A percentile compares a stretch with the other conserved stretches of the same genome.
Evolutionary conservation across 1,284 basidiomycete species (phyloP).

Genomic region (Boletus coffeatus): DNA sequence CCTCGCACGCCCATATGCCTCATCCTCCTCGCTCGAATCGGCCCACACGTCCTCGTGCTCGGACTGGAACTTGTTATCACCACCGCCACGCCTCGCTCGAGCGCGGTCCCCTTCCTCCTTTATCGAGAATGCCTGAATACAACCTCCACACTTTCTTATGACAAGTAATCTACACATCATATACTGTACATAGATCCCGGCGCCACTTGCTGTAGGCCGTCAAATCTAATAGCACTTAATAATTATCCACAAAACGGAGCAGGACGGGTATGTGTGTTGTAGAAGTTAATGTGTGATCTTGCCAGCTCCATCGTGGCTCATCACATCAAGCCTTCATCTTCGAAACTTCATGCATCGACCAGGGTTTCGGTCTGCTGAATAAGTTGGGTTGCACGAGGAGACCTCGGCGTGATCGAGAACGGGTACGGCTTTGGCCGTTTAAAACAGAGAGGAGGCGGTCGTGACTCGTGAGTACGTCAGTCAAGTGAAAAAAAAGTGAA

Average conservation of each 20-base stretch:
- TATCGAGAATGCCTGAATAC: too few species aligned
- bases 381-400: slow-evolving; percentile 9
- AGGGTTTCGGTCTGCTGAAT: slow-evolving; percentile 13
- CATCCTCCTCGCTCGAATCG: neutral
- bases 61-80: neutral
- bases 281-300: neutral
- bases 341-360: neutral
- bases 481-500: neutral
- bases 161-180: neutral
- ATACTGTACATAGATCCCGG: neutral
- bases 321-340: neutral
- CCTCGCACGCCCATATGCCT: neutral
- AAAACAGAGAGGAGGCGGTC: neutral
- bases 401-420: slow-evolving; percentile 29
- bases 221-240: neutral
- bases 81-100: neutral
- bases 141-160: too few species aligned
- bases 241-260: neutral
- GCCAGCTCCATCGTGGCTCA: neutral
- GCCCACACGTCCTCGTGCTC: neutral
- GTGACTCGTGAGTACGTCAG: neutral
- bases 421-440: slow-evolving; percentile 17
- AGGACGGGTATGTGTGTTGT: neutral
- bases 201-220: neutral
- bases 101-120: too few species aligned